phyloP scores from a whole-genome alignment of 495 filamentous ascomycete genomes.

The Aspergillus asperescens region DNA sequence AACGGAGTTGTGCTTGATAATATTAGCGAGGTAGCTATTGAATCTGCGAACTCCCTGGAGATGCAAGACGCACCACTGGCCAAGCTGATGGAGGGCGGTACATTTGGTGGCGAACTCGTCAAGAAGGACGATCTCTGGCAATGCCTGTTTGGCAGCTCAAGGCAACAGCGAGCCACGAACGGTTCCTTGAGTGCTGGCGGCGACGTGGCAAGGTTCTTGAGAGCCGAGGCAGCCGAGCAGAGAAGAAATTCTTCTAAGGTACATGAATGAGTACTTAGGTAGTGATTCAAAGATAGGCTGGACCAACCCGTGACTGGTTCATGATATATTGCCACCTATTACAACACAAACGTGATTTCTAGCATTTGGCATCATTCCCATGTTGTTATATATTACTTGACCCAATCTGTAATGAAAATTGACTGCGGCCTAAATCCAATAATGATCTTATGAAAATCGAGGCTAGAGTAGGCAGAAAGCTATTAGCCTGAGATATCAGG shows the following conservation, averaged over 20 bases:
- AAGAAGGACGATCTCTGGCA: slow-evolving; percentile 78
- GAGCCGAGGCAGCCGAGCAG: slow-evolving; percentile 45
- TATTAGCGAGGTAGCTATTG: slow-evolving; percentile 57
- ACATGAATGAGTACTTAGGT: too few relatives aligned
- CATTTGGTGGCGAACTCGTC: slow-evolving; percentile 75
- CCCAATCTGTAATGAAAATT: neutral
- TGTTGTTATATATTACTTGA: neutral
- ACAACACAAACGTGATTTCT: neutral
- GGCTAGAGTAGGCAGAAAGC: neutral
- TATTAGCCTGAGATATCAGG: neutral
- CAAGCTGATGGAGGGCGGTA: slow-evolving; percentile 62
- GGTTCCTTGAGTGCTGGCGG: slow-evolving; percentile 26
- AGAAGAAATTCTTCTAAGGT: slow-evolving; percentile 15
- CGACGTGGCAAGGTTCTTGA: slow-evolving; percentile 42
- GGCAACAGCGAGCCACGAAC: slow-evolving; percentile 19
- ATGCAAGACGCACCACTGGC: slow-evolving; percentile 62
- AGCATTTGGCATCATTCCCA: neutral
- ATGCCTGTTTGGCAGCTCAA: slow-evolving; percentile 67
- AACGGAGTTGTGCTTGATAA: slow-evolving; percentile 21
- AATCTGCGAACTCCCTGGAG: slow-evolving; percentile 77
- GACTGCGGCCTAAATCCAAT: too few relatives aligned
- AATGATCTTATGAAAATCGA: too few relatives aligned
- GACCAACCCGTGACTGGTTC: neutral
- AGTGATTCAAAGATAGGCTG: neutral
- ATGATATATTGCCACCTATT: neutral